These are phyloP conservation scores for Polytrichum commune DNA, from an alignment of 225 moss, liverwort and hornwort species.

Conservation along the genomic window DNA sequence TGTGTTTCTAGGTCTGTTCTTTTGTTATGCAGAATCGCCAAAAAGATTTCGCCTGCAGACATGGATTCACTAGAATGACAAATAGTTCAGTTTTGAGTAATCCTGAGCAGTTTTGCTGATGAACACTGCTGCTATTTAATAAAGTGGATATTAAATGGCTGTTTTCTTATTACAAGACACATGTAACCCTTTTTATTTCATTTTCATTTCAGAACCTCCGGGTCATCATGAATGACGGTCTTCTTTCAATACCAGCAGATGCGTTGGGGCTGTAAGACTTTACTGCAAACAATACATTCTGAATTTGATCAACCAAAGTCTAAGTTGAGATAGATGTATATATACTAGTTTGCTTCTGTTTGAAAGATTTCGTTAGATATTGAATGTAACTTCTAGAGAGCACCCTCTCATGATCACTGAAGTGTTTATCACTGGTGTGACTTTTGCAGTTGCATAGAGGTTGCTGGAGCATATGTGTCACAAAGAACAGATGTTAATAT, in stretches of 20 bases:
- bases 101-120: no score
- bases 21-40: no score
- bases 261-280: constrained; percentile 68
- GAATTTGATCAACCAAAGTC: no score
- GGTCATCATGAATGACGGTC: constrained; percentile 93
- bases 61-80: no score
- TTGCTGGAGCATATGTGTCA: constrained; percentile 91
- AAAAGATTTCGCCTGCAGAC: no score
- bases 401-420: background rate
- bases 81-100: no score
- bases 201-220: constrained; percentile 70
- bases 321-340: no score
- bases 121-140: no score
- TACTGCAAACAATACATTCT: background rate
- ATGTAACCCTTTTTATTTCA: background rate
- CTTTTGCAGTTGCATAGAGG: constrained; percentile 73
- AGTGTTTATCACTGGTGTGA: background rate
- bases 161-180: background rate
- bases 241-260: constrained; percentile 80
- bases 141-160: background rate
- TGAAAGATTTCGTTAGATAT: no score
- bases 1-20: no score
- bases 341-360: no score
- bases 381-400: no score
- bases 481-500: constrained; percentile 95